phyloP scores from a whole-genome alignment of 345 rosid genomes.

The Ricinus communis region DNA sequence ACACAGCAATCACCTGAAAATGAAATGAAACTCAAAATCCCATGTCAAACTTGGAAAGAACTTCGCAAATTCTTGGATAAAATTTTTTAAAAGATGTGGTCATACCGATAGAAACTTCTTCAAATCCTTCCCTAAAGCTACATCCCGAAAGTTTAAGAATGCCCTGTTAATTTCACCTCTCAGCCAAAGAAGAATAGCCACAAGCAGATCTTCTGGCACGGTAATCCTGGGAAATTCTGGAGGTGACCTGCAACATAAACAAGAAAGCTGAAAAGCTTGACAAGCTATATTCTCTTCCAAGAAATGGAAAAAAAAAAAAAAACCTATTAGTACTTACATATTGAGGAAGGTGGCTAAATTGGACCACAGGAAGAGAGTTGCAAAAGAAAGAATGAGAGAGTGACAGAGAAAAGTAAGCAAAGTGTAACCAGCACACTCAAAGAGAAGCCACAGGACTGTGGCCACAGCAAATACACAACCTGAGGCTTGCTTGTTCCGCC shows the following conservation, averaged over 20 bases:
- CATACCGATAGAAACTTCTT: constrained; percentile 21
- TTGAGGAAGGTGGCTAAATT: constrained; percentile 25
- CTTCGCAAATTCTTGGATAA: not conserved
- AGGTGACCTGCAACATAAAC: constrained; percentile 18
- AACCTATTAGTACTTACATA: constrained; percentile 12
- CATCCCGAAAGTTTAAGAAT: not conserved
- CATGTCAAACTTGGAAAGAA: not conserved
- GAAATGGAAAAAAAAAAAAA: not conserved
- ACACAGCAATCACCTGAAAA: constrained; percentile 33
- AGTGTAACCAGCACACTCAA: constrained; percentile 27
- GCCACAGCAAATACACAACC: constrained; percentile 16
- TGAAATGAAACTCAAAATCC: not conserved
- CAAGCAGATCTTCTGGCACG: constrained; percentile 16
- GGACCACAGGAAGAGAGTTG: constrained; percentile 26
- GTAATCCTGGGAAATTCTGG: constrained; percentile 19
- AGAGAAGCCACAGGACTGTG: constrained; percentile 26
- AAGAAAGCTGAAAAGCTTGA: not conserved
- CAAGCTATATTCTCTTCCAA: not conserved
- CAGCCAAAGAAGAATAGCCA: constrained; percentile 4
- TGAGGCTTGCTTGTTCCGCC: constrained; percentile 29
- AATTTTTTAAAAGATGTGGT: not conserved
- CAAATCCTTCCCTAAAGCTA: constrained; percentile 30
- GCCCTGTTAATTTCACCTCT: constrained; percentile 14
- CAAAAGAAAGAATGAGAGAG: constrained; percentile 17
- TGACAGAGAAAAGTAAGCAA: constrained; percentile 30